Base-by-base conservation (phyloP, 768 basidiomycete species). In the Collybia sordida region DNA sequence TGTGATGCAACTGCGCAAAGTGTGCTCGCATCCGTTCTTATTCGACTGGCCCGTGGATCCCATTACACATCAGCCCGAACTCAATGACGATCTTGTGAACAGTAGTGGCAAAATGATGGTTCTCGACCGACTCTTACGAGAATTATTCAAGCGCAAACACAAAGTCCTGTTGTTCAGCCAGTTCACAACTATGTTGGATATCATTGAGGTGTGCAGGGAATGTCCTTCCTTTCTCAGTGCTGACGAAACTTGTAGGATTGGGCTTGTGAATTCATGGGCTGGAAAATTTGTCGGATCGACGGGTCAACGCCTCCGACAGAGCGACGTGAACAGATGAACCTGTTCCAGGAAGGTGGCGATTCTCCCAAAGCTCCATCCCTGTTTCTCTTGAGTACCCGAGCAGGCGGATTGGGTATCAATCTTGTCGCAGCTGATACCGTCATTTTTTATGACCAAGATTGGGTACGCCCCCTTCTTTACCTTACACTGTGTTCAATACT, bases 81-180 rank as follows among this genome's bases (percentile, higher is more conserved):
- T 95, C 34, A 83, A 90, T 56, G 85, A 90, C 21, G 85, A 94
- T 59, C 73, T 98, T 25, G 82, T 95, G 21, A 85, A 88, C 49
- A 83, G 84, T 0, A 93, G 90, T 49, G 97, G 97, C 15, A 99
- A 99, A 76, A 98, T 98, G 96, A 87, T 98, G 78, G 73, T 99
- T 2, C 80, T 99, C 0, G 90, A 98, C 54, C 82, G 94, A 5
- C 72, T 99, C 7, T 78, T 99, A 6, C 81, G 81, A 25, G 93
- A 86, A 49, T 70, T 99, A 24, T 92, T 98, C 68, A 73, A 71
- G 34, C 72, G 85, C 2, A 81, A 78, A 6, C 94, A 96, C 68
- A 96, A 93, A 62, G 90, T 92, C 0, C 69, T 94, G n/a, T 61
- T 90, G 11, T 90, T 90, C 67, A 91, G 90, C 50, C 96, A 99